These are phyloP conservation scores for Trichoderma gamsii DNA, from an alignment of 495 filamentous ascomycete species.

Conservation along the genomic window DNA sequence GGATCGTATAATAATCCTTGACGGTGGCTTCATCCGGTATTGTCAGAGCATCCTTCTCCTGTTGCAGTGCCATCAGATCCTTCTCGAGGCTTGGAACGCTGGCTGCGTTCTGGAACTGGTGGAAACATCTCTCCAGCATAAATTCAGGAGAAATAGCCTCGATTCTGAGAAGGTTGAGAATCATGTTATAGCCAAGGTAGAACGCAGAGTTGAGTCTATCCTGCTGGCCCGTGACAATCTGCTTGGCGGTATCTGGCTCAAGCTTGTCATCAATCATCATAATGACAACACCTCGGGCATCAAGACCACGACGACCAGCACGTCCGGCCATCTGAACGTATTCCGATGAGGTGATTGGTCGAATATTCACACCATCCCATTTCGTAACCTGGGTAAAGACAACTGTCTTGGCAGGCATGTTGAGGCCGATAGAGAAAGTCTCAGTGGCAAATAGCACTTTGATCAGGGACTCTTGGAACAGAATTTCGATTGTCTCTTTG, in stretches of 20 bases:
- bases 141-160: constrained; percentile 94
- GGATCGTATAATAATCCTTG: constrained; percentile 83
- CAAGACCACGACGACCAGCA: constrained; percentile 91
- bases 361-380: constrained; percentile 74
- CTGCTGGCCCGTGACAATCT: constrained; percentile 92
- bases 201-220: constrained; percentile 96
- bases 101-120: constrained; percentile 92
- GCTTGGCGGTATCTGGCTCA: constrained; percentile 87
- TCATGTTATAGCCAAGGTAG: constrained; percentile 99
- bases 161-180: constrained; percentile 89
- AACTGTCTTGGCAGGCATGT: constrained; percentile 98
- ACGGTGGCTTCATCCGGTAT: constrained; percentile 82
- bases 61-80: constrained; percentile 67
- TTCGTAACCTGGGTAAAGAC: constrained; percentile 96
- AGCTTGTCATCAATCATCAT: constrained; percentile 98
- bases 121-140: constrained; percentile 95
- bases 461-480: constrained; percentile 96
- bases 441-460: constrained; percentile 97
- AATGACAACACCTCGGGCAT: constrained; percentile 97
- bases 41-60: constrained; percentile 59
- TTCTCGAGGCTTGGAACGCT: constrained; percentile 75
- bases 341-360: constrained; percentile 90
- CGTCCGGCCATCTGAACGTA: constrained; percentile 98
- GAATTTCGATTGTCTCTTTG: constrained; percentile 97
- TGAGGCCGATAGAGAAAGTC: constrained; percentile 96